phyloP scores from a whole-genome alignment of 2,329 filamentous ascomycete genomes.

The Phialophora chinensis region DNA sequence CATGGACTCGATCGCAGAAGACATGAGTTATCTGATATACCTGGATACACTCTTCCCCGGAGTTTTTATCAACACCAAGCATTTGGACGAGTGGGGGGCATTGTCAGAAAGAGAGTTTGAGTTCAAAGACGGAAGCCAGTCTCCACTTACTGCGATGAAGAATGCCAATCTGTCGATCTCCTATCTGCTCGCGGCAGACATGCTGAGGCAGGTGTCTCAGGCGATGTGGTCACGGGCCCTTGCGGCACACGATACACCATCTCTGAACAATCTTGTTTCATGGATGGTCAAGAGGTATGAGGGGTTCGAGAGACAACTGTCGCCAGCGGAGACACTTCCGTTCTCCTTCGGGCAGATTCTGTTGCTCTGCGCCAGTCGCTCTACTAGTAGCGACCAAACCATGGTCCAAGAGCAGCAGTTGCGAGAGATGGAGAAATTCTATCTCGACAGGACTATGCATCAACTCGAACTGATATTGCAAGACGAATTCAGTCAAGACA shows the following conservation, averaged over 20 bases:
- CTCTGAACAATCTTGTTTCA: background rate
- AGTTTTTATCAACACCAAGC: slow-evolving; percentile 18
- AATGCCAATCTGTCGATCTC: background rate
- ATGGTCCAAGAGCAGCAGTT: background rate
- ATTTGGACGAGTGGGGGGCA: slow-evolving; percentile 27
- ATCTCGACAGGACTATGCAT: background rate
- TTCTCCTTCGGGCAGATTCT: background rate
- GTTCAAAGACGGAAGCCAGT: background rate
- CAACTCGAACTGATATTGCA: background rate
- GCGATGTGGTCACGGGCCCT: slow-evolving; percentile 13
- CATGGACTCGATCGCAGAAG: slow-evolving; percentile 10
- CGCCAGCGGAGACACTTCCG: background rate
- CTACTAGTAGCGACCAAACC: background rate
- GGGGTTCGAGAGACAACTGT: background rate
- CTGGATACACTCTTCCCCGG: slow-evolving; percentile 18
- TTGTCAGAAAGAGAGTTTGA: slow-evolving; percentile 6
- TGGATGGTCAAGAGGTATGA: background rate
- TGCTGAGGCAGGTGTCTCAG: slow-evolving; percentile 20
- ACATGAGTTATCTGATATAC: slow-evolving; percentile 22
- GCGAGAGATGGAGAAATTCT: background rate
- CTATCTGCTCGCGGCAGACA: slow-evolving; percentile 8
- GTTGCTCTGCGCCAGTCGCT: background rate
- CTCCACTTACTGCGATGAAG: background rate
- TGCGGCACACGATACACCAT: background rate
- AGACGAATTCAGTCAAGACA: background rate